Evolutionary conservation across 768 basidiomycete species (phyloP), one percentile per base, ranked within the genome.

Genomic region (Collybiopsis luxurians): DNA sequence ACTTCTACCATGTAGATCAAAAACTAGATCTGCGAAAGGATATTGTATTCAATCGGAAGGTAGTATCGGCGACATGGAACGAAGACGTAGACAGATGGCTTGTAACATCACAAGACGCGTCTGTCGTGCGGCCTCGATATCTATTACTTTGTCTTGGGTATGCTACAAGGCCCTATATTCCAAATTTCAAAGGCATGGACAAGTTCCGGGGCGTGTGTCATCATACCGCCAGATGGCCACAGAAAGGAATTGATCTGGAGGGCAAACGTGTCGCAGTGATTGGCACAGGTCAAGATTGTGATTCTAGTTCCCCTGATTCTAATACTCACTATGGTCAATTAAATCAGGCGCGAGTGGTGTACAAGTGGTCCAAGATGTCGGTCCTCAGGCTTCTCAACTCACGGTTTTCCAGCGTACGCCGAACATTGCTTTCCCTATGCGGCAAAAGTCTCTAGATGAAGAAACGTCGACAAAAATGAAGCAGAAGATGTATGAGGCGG

Each of bases 341-440:
- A 64, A 64, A 9, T 68, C 66, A 1, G 66, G 68, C 0, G 56
- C 46, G 15, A 51, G 56, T 23, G 47, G 56, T 15, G 46, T 57
- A 19, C 54, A 55, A 19, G 34, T 55, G 4, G 61, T 67, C 24
- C 66, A 69, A 43, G 68, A 63, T 40, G 52, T 55, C 11, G 68
- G 65, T 15, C 64, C 63, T 9, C 21, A 62, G 10, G 64, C 62
- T 3, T 34, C 57, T 2, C 63, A 67, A 40, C 62, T 69, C 34
- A 67, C 66, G 13, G 66, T 68, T 26, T 69, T 64, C 59, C 68
- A 69, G 55, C 67, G 68, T 9, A 67, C 66, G 9, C 65, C 66
- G 1, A 66, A 67, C 24, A 54, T 67, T n/a, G 62, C 66, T 1
- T 27, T 68, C 26, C 65, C 66, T 2, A 63, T 69, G 66, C 45